Conservation (phyloP, 2,329 filamentous ascomycete species). For the Xylaria sp. region DNA sequence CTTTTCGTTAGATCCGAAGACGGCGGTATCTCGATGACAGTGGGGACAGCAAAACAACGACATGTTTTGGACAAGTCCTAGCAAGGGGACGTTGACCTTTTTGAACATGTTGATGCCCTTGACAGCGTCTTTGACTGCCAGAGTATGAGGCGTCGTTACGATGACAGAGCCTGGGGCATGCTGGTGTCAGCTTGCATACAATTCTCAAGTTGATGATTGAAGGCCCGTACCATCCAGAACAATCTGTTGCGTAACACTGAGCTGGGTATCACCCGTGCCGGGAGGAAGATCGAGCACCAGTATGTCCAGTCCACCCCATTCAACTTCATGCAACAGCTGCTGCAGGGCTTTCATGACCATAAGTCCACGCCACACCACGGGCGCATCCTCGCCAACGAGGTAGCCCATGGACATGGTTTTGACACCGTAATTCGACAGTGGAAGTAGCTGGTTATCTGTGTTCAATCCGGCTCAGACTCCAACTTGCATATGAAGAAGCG, state of each 20-base stretch:
- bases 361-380: slow-evolving; percentile 89
- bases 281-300: slow-evolving; percentile 88
- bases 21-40: slow-evolving; percentile 66
- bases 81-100: slow-evolving; percentile 71
- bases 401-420: slow-evolving; percentile 99
- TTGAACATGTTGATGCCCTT: slow-evolving; percentile 92
- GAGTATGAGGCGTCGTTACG: slow-evolving; percentile 87
- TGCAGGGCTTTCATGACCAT: slow-evolving; percentile 98
- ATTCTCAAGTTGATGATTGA: background rate
- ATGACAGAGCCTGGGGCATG: slow-evolving; percentile 62
- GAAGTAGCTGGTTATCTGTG: slow-evolving; percentile 78
- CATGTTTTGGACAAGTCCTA: slow-evolving; percentile 94
- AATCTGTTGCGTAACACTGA: slow-evolving; percentile 95
- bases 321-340: slow-evolving; percentile 89
- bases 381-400: slow-evolving; percentile 70
- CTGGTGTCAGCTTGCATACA: slow-evolving; percentile 10
- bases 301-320: slow-evolving; percentile 85
- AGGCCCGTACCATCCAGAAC: slow-evolving; percentile 63
- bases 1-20: slow-evolving; percentile 65
- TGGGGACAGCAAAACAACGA: slow-evolving; percentile 74
- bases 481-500: background rate
- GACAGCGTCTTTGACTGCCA: slow-evolving; percentile 85
- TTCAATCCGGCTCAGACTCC: slow-evolving; percentile 39
- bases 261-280: slow-evolving; percentile 89
- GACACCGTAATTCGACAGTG: slow-evolving; percentile 88